These are phyloP conservation scores for Hibiscus syriacus DNA, from an alignment of 345 rosid genomes.

Conservation along the genomic window DNA sequence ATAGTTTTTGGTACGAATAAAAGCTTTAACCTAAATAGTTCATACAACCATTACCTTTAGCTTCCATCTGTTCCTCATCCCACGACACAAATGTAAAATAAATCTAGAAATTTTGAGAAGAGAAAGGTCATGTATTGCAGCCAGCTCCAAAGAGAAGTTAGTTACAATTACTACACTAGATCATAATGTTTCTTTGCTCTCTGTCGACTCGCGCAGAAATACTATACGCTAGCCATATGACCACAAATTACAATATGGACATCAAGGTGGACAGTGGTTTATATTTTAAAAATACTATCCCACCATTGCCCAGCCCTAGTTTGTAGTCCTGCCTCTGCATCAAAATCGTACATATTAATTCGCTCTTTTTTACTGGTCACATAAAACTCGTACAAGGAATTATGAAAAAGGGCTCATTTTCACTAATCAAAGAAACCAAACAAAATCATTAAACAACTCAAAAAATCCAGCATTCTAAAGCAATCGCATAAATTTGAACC, in stretches of 20 bases:
- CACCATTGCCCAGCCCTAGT: slow-evolving; percentile 80
- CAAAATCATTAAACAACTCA: not conserved
- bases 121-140: not conserved
- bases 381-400: not conserved
- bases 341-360: not conserved
- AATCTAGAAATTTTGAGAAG: not conserved
- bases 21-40: too few species aligned
- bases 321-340: slow-evolving; percentile 61
- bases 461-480: not conserved
- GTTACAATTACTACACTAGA: not conserved
- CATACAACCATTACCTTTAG: too few species aligned
- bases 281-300: slow-evolving; percentile 58
- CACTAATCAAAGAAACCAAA: not conserved
- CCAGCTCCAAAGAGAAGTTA: not conserved
- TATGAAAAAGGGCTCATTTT: not conserved
- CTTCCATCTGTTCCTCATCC: too few species aligned
- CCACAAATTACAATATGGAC: not conserved
- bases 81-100: too few species aligned
- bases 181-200: not conserved
- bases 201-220: not conserved
- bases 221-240: too few species aligned
- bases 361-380: not conserved
- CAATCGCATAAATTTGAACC: not conserved
- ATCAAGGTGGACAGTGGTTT: not conserved
- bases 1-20: too few species aligned